Percentiles rank a stretch among this genome's conserved stretches.
These are phyloP conservation scores for Penicillium sp. DNA, from an alignment of 2,329 filamentous ascomycete genomes.

Conservation along the genomic window DNA sequence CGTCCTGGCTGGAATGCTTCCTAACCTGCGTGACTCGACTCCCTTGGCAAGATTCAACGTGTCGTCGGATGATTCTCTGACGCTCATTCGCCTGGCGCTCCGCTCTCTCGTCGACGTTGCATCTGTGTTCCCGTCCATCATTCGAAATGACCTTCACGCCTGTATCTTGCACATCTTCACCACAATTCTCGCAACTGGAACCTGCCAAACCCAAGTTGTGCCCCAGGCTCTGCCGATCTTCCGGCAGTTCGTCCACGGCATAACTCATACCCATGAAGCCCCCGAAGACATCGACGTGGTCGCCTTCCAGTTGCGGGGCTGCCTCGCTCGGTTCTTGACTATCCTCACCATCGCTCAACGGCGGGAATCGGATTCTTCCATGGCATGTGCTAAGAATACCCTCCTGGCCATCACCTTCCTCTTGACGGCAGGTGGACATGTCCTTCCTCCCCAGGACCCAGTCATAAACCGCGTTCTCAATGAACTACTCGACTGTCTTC, in stretches of 20 bases:
- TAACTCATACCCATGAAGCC: constrained; percentile 49
- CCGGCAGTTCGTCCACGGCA: constrained; percentile 80
- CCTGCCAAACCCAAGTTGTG: constrained; percentile 83
- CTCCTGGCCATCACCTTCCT: constrained; percentile 85
- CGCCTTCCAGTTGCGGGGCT: constrained; percentile 75
- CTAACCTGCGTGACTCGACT: constrained; percentile 60
- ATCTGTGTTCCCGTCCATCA: constrained; percentile 92
- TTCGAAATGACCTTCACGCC: constrained; percentile 92
- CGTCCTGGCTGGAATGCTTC: constrained; percentile 81
- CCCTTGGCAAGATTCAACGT: constrained; percentile 70
- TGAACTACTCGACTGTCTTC: constrained; percentile 80
- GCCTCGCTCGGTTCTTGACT: constrained; percentile 75
- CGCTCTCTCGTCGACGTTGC: constrained; percentile 91
- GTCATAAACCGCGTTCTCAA: constrained; percentile 72
- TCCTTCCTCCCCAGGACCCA: constrained; percentile 71
- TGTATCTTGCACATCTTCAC: constrained; percentile 97
- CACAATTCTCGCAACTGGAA: constrained; percentile 81
- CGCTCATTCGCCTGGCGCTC: constrained; percentile 74
- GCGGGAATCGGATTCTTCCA: constrained; percentile 64
- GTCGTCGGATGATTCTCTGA: constrained; percentile 75
- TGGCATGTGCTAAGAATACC: constrained; percentile 89
- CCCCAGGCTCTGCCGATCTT: constrained; percentile 88
- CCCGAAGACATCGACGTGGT: constrained; percentile 45
- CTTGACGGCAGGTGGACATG: constrained; percentile 74
- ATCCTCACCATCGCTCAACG: constrained; percentile 57